Percentiles rank a stretch among this genome's conserved stretches.
Conservation (phyloP, 306 rosid genomes). For the Rosa persica region DNA sequence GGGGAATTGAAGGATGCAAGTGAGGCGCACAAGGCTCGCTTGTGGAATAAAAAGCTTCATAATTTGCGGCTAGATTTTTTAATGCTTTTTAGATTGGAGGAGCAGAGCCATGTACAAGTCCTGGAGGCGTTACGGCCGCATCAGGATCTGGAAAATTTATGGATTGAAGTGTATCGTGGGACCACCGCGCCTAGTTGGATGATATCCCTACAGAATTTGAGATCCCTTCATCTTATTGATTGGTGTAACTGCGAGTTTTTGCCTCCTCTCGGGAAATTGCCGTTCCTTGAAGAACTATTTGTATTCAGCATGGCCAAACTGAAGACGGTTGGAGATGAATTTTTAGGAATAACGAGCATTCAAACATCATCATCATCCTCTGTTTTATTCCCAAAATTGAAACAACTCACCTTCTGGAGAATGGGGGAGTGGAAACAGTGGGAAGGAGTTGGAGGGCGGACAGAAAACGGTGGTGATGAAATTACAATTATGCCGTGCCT, state of each 20-base stretch:
- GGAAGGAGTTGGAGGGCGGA: no score
- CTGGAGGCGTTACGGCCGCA: slow-evolving; percentile 13
- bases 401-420: no score
- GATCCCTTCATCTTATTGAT: not conserved
- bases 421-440: no score
- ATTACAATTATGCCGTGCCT: no score
- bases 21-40: not conserved
- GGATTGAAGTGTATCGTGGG: not conserved
- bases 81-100: no score
- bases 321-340: slow-evolving; percentile 16
- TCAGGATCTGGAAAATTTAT: not conserved
- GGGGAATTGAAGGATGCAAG: not conserved
- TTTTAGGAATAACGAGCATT: not conserved
- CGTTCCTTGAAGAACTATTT: not conserved
- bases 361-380: not conserved
- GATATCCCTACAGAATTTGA: not conserved
- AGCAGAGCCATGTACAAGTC: not conserved
- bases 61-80: no score
- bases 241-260: not conserved
- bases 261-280: slow-evolving; percentile 7
- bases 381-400: no score
- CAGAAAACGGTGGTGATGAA: no score
- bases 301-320: not conserved
- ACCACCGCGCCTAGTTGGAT: slow-evolving; percentile 3
- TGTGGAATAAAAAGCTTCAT: not conserved